phyloP scores from a whole-genome alignment of 2,329 filamentous ascomycete species.

The Trichophyton schoenleinii region DNA sequence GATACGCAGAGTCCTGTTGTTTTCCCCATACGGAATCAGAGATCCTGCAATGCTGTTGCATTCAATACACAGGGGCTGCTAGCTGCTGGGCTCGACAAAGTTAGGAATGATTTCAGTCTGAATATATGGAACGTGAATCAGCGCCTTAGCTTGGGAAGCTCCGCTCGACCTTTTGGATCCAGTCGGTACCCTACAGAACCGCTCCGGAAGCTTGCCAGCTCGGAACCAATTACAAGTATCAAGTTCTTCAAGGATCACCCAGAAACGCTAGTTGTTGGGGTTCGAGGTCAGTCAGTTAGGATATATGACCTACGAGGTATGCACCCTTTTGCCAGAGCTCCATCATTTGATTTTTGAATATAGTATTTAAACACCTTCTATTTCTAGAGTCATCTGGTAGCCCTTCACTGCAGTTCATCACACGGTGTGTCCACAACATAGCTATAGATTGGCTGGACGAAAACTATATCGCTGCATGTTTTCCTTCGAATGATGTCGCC shows the following conservation, averaged over 20 bases:
- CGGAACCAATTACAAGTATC: constrained; percentile 51
- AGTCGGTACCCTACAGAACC: constrained; percentile 33
- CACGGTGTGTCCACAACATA: constrained; percentile 51
- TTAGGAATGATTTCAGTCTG: constrained; percentile 51
- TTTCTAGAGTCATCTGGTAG: constrained; percentile 25
- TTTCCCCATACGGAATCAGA: constrained; percentile 49
- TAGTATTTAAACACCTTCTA: neutral
- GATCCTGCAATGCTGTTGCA: constrained; percentile 53
- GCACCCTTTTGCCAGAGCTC: neutral
- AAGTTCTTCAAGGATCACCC: constrained; percentile 51
- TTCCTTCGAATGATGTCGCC: constrained; percentile 42
- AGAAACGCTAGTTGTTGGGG: constrained; percentile 48
- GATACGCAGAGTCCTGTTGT: constrained; percentile 35
- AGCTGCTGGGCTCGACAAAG: constrained; percentile 50
- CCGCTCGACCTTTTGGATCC: constrained; percentile 20
- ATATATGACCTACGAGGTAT: constrained; percentile 51
- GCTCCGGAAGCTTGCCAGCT: constrained; percentile 47
- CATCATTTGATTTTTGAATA: neutral
- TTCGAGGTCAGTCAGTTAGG: constrained; percentile 48
- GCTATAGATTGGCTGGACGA: constrained; percentile 52
- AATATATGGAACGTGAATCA: constrained; percentile 52
- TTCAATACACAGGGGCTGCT: constrained; percentile 46
- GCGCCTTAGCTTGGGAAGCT: constrained; percentile 26
- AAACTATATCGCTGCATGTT: constrained; percentile 51
- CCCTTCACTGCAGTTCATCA: constrained; percentile 39